These are phyloP conservation scores for Tulasnella sp. DNA, from an alignment of 768 basidiomycete genomes.

Conservation along the genomic window DNA sequence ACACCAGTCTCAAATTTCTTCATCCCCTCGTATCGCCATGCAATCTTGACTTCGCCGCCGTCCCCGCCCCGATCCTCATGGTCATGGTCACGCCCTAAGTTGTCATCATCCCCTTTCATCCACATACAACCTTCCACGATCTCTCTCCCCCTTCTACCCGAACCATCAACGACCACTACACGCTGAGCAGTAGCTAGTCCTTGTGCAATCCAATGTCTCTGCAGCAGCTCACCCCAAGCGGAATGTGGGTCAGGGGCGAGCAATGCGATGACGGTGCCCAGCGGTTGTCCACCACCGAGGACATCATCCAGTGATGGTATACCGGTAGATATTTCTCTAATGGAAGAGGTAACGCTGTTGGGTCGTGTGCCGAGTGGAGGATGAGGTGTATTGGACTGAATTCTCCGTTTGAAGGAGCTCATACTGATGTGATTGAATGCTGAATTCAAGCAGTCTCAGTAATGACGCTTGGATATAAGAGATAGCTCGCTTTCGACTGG, in stretches of 20 bases:
- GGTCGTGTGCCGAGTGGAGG: conserved; percentile 25
- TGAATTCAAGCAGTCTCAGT: too few species aligned
- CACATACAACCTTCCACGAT: conserved; percentile 77
- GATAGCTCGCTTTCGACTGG: too few species aligned
- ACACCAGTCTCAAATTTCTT: conserved; percentile 86
- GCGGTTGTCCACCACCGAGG: conserved; percentile 80
- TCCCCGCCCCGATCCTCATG: conserved; percentile 21
- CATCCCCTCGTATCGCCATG: conserved; percentile 95
- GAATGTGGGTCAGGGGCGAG: conserved; percentile 32
- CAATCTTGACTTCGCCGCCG: conserved; percentile 75
- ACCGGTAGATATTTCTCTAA: conserved; percentile 55
- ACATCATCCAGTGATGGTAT: conserved; percentile 91
- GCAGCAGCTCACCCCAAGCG: conserved; percentile 31
- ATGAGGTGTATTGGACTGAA: conserved; percentile 32
- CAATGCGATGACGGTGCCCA: conserved; percentile 28
- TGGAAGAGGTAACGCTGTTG: conserved; percentile 24
- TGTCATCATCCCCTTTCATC: conserved; percentile 34
- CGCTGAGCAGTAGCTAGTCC: conserved; percentile 65
- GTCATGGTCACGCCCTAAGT: conserved; percentile 13
- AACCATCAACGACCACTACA: conserved; percentile 50
- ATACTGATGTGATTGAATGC: too few species aligned
- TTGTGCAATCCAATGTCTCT: conserved; percentile 80
- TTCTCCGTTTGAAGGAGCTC: conserved; percentile 63
- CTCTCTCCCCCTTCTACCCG: conserved; percentile 35
- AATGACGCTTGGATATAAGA: background rate